A percentile compares a stretch with the other conserved stretches of the same genome.
Conservation (phyloP, 2,329 filamentous ascomycete species). For the Pseudocercospora crystallina region DNA sequence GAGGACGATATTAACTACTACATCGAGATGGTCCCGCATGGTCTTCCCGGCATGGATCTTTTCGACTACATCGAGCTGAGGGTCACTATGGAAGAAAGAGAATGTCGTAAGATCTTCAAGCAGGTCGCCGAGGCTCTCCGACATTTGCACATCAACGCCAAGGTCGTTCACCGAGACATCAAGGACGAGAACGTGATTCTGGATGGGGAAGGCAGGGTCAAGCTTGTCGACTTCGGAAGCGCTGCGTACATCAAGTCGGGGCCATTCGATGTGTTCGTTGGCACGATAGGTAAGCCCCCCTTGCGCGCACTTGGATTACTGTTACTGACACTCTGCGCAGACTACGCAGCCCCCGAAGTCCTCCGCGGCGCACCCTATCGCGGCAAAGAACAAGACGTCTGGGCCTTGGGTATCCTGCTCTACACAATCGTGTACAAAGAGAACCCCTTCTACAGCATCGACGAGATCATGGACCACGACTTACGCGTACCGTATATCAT, state of each 20-base stretch:
- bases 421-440: slow-evolving; percentile 99
- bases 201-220: slow-evolving; percentile 92
- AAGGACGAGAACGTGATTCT: slow-evolving; percentile 98
- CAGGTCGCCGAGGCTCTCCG: slow-evolving; percentile 89
- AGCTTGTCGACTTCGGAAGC: slow-evolving; percentile 96
- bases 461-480: slow-evolving; percentile 98
- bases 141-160: slow-evolving; percentile 85
- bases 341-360: slow-evolving; percentile 98
- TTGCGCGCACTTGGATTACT: background rate
- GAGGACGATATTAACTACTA: slow-evolving; percentile 91
- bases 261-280: slow-evolving; percentile 97
- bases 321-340: slow-evolving; percentile 47
- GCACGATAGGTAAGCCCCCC: slow-evolving; percentile 78
- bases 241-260: slow-evolving; percentile 98
- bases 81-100: slow-evolving; percentile 91
- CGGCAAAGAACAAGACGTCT: slow-evolving; percentile 96
- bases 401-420: slow-evolving; percentile 92
- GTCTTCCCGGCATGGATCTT: slow-evolving; percentile 93
- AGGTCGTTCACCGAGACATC: slow-evolving; percentile 95
- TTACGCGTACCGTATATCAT: slow-evolving; percentile 84
- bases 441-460: slow-evolving; percentile 97
- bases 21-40: slow-evolving; percentile 96
- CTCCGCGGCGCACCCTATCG: slow-evolving; percentile 87
- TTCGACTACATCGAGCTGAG: slow-evolving; percentile 98
- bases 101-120: slow-evolving; percentile 91